These are phyloP conservation scores for Lanzia echinophila DNA, from an alignment of 2,329 filamentous ascomycete species.

Conservation along the genomic window DNA sequence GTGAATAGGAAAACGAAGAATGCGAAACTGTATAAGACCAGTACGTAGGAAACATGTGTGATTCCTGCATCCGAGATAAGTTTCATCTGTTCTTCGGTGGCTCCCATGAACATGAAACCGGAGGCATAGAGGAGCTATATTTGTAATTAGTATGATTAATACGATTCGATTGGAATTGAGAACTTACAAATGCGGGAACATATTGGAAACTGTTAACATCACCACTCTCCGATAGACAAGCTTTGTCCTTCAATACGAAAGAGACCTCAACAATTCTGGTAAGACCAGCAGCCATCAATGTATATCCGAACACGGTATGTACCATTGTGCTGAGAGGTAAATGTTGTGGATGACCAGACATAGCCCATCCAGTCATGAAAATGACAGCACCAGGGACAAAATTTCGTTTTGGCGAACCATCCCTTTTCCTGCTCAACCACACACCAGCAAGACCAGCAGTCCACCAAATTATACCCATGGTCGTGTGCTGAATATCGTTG, in stretches of 20 bases:
- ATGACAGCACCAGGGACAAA: conserved; percentile 89
- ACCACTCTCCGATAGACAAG: conserved; percentile 58
- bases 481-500: conserved; percentile 95
- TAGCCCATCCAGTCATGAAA: conserved; percentile 86
- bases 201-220: conserved; percentile 70
- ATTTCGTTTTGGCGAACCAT: conserved; percentile 84
- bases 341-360: conserved; percentile 85
- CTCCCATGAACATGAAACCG: conserved; percentile 95
- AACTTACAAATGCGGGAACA: conserved; percentile 61
- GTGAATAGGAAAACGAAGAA: conserved; percentile 88
- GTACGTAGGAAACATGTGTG: conserved; percentile 84
- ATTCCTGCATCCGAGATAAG: conserved; percentile 67
- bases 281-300: conserved; percentile 81
- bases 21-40: conserved; percentile 84
- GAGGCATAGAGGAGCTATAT: conserved; percentile 77
- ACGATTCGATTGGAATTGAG: not conserved
- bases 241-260: conserved; percentile 73
- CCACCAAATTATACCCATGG: conserved; percentile 99
- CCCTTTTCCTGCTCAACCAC: conserved; percentile 80
- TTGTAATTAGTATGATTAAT: conserved; percentile 22
- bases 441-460: conserved; percentile 83
- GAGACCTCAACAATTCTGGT: conserved; percentile 85
- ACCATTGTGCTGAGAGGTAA: conserved; percentile 80
- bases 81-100: conserved; percentile 92
- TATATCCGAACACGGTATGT: conserved; percentile 88